Conservation (phyloP, 306 rosid genomes). For the Carpinus viminea region DNA sequence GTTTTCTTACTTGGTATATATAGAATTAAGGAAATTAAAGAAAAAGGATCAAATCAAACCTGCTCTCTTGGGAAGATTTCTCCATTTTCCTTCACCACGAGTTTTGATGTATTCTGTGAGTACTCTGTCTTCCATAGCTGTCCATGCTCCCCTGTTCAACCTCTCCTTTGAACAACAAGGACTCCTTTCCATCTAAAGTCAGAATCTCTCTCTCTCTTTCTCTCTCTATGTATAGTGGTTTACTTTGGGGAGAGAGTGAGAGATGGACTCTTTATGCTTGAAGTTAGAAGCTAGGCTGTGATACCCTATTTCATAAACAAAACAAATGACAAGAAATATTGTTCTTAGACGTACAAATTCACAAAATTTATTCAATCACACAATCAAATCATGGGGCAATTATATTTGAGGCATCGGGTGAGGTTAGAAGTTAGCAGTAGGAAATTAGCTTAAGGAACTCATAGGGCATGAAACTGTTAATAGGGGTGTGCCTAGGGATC, state of each 20-base stretch:
- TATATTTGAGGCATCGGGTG: too few relatives aligned
- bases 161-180: slow-evolving; percentile 49
- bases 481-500: too few relatives aligned
- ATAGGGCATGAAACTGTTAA: too few relatives aligned
- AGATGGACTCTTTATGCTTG: neutral
- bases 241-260: neutral
- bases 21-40: too few relatives aligned
- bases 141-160: slow-evolving; percentile 53
- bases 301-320: too few relatives aligned
- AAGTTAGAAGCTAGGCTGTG: neutral
- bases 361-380: too few relatives aligned
- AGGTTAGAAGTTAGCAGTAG: too few relatives aligned
- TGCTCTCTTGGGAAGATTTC: slow-evolving; percentile 52
- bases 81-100: slow-evolving; percentile 59
- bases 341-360: too few relatives aligned
- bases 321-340: too few relatives aligned
- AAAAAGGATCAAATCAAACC: slow-evolving; percentile 17
- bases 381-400: too few relatives aligned
- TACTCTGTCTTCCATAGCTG: slow-evolving; percentile 41
- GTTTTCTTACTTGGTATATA: too few relatives aligned
- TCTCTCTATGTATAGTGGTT: neutral
- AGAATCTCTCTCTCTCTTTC: neutral
- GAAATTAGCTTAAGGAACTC: too few relatives aligned
- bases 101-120: slow-evolving; percentile 31
- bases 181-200: slow-evolving; percentile 43